Conservation (phyloP, 345 rosid species). For the Boechera stricta region DNA sequence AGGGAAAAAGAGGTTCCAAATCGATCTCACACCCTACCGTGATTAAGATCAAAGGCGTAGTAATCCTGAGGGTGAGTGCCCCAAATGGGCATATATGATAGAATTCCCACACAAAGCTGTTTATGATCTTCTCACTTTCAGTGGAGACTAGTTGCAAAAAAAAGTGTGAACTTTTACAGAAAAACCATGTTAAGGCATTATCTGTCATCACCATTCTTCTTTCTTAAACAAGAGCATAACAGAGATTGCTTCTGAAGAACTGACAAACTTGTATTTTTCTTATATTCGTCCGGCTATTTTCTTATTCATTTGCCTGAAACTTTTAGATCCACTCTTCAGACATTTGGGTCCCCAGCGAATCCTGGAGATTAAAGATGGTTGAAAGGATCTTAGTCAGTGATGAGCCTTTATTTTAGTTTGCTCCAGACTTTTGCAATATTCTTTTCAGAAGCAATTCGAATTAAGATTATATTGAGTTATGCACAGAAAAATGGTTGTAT, state of each 20-base stretch:
- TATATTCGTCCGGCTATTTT: not conserved
- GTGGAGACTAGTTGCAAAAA: not conserved
- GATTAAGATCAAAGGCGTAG: constrained; percentile 43
- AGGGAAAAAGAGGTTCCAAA: constrained; percentile 73
- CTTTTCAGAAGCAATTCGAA: not conserved
- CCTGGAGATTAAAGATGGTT: constrained; percentile 3
- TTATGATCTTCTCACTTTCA: not conserved
- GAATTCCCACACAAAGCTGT: not conserved
- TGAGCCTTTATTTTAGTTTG: not conserved
- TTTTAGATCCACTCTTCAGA: constrained; percentile 7
- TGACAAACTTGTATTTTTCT: not conserved
- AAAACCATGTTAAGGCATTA: constrained; percentile 6
- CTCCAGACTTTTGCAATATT: not conserved
- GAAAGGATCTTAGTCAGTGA: not conserved
- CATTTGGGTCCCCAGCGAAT: not conserved
- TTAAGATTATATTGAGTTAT: not conserved
- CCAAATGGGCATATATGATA: not conserved
- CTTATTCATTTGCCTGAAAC: not conserved
- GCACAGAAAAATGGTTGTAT: not conserved
- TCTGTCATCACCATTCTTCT: not conserved
- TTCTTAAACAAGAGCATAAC: not conserved
- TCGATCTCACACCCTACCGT: constrained; percentile 83
- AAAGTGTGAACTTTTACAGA: constrained; percentile 1
- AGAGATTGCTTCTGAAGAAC: constrained; percentile 5
- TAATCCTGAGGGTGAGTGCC: constrained; percentile 29